Evolutionary conservation across 768 basidiomycete species (phyloP), one percentile per base, ranked within the genome.

Genomic region (Boletus subparvulus): DNA sequence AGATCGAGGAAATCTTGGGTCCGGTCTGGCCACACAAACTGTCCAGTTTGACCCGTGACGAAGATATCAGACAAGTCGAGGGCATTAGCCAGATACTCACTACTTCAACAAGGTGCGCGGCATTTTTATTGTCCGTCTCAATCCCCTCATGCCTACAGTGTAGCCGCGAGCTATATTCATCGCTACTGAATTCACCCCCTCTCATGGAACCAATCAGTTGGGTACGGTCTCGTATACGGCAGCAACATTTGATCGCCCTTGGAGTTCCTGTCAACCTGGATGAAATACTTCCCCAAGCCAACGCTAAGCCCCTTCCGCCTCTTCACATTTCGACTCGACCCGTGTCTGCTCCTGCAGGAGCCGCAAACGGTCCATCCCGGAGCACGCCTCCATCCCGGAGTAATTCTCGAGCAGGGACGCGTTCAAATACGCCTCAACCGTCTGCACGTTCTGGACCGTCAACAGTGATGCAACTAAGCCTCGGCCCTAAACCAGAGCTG

Each of bases 251-350:
- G 47, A 96, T 96, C 58, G 75, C 92, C 13, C 83, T 98, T 26
- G 95, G 95, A 24, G 87, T 98, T 45, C 95, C 95, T 4, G 91
- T 98, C 50, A 98, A 98, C 67, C 78, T 98, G 7, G 95, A 98
- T 68, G 95, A 98, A 75, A 86, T 96, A 9, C 76, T 92, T 48
- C 89, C 90, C 3, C 83, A 81, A 46, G 77, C 81, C 9, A 82
- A 77, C 56, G 80, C 81, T 43, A 87, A 84, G 64, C 75, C 82
- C 7, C 77, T 96, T 36, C 94, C 94, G 3, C 81, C 86, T 19
- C 77, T 96, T 42, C 85, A 93, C 60, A 91, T 97, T 48, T 83
- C 83, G 30, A 94, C 92, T 21, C 81, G 92, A 45, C 89, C 91
- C 3, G 79, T 85, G 75, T 92, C 92, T 44, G 86, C 88, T 12